Evolutionary conservation across 139 green algal species (phyloP).

Genomic region (Chlamydomonas schloesseri): DNA sequence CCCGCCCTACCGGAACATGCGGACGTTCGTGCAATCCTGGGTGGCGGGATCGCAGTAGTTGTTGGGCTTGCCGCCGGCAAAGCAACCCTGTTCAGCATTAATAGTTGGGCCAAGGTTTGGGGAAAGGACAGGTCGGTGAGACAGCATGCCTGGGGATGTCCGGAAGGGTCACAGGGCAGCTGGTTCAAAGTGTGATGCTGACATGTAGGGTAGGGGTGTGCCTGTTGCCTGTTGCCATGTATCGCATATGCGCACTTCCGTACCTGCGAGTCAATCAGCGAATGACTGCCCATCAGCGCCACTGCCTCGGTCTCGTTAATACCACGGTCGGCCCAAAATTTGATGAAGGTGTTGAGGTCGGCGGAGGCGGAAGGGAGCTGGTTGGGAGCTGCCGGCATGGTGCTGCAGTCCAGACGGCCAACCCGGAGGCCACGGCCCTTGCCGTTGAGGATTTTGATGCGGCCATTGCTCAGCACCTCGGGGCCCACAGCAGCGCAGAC

Average conservation of each 20-base stretch:
- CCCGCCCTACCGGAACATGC: not conserved
- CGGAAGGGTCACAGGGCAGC: too few relatives aligned
- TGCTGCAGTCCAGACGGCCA: not conserved
- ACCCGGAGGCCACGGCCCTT: not conserved
- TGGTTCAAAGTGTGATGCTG: too few relatives aligned
- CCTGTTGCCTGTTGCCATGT: too few relatives aligned
- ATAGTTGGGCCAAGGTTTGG: too few relatives aligned
- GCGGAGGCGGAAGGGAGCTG: not conserved
- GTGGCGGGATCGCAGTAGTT: slow-evolving; percentile 6
- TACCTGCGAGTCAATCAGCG: not conserved
- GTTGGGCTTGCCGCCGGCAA: not conserved
- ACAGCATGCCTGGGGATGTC: too few relatives aligned
- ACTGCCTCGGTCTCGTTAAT: not conserved
- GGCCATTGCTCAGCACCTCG: not conserved
- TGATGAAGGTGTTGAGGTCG: not conserved
- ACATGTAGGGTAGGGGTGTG: too few relatives aligned
- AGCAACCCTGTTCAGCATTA: slow-evolving; percentile 19
- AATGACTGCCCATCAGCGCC: slow-evolving; percentile 6
- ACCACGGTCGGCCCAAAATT: not conserved
- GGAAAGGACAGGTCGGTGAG: too few relatives aligned
- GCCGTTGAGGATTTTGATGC: not conserved
- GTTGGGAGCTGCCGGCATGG: not conserved
- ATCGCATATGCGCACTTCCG: too few relatives aligned
- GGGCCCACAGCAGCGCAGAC: not conserved
- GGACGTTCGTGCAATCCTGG: slow-evolving; percentile 13